These are phyloP conservation scores for Pneumocystis jirovecii DNA, from an alignment of 1,139 yeast species.

Conservation along the genomic window DNA sequence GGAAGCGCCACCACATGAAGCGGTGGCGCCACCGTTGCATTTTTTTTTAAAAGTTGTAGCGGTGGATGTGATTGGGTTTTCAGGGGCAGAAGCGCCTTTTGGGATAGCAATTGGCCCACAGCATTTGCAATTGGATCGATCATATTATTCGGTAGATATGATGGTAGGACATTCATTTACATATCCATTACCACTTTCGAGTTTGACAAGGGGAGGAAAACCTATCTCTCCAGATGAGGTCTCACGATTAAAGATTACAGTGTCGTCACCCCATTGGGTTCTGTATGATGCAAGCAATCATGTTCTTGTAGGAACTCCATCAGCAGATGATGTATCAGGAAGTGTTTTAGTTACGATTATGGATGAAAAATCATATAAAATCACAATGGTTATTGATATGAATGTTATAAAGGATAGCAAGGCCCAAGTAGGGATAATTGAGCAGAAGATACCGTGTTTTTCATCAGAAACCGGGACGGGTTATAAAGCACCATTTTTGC, in stretches of 20 bases:
- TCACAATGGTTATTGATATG: not conserved
- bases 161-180: conserved; percentile 43
- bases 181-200: conserved; percentile 44
- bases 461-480: not conserved
- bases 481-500: not conserved
- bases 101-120: conserved; percentile 77
- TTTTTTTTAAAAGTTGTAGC: conserved; percentile 68
- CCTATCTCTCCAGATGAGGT: conserved; percentile 38
- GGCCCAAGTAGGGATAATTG: not conserved
- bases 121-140: conserved; percentile 48
- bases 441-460: not conserved
- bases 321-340: conserved; percentile 14
- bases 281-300: conserved; percentile 47
- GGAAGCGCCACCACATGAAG: conserved; percentile 61
- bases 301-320: conserved; percentile 58
- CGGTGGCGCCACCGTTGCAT: conserved; percentile 71
- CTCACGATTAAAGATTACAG: conserved; percentile 29
- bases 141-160: conserved; percentile 38
- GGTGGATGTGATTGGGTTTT: conserved; percentile 58
- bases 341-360: conserved; percentile 14
- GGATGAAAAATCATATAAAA: conserved; percentile 10
- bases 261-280: conserved; percentile 41
- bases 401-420: not conserved
- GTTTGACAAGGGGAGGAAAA: conserved; percentile 46
- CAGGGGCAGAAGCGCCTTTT: conserved; percentile 60